Conservation (phyloP, 1,139 yeast species). For the Pichia norvegensis region DNA sequence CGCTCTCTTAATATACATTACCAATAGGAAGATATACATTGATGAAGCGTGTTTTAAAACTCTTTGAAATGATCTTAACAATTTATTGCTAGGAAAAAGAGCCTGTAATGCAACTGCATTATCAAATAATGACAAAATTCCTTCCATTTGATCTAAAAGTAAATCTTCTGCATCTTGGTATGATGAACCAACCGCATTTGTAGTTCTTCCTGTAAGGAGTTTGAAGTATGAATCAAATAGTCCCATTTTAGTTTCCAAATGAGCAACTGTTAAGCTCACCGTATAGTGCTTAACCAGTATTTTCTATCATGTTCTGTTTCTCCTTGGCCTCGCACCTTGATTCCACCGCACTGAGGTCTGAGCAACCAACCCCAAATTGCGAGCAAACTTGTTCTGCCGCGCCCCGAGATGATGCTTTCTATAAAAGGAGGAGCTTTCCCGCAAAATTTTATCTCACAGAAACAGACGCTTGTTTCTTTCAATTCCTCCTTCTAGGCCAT, state of each 20-base stretch:
- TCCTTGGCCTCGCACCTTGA: too few species aligned
- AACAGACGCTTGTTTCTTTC: not conserved
- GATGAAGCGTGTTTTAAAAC: slow-evolving; percentile 20
- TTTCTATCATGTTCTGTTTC: too few species aligned
- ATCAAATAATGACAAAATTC: slow-evolving; percentile 23
- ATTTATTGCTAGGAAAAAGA: slow-evolving; percentile 13
- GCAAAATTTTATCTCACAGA: not conserved
- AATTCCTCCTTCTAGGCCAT: not conserved
- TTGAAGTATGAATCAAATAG: not conserved
- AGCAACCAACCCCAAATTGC: not conserved
- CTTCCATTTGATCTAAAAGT: slow-evolving; percentile 20
- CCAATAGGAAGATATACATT: slow-evolving; percentile 24
- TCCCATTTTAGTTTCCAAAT: not conserved
- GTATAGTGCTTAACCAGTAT: too few species aligned
- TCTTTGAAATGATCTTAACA: slow-evolving; percentile 13
- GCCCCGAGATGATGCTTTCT: too few species aligned
- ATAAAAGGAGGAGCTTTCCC: not conserved
- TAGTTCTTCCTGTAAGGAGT: not conserved
- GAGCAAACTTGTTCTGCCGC: not conserved
- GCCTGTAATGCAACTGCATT: slow-evolving; percentile 25
- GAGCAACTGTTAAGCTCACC: too few species aligned
- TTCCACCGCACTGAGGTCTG: too few species aligned
- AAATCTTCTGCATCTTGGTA: slow-evolving; percentile 17
- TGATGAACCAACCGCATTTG: too few species aligned
- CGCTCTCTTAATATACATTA: slow-evolving; percentile 23